phyloP scores from a whole-genome alignment of 2,329 filamentous ascomycete species.

The Colletotrichum trifolii region DNA sequence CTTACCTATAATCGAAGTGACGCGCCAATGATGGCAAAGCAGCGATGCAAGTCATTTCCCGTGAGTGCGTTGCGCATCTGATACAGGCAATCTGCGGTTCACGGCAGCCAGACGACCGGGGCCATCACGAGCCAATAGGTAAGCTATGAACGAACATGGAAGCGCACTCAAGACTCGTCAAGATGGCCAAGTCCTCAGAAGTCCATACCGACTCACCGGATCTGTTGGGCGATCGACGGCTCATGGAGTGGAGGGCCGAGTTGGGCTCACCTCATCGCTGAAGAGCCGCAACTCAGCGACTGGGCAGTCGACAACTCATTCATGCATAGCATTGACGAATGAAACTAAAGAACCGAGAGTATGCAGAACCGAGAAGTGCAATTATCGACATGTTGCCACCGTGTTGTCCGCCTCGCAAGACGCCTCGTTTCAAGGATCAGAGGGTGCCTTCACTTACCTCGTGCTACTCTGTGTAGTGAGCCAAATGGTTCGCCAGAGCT shows the following conservation, averaged over 20 bases:
- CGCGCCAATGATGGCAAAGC: no score
- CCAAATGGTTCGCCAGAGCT: conserved; percentile 11
- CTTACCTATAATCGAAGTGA: no score
- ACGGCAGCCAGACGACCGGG: no score
- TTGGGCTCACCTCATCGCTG: not conserved
- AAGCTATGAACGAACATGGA: no score
- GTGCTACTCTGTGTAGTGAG: not conserved
- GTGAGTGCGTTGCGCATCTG: no score
- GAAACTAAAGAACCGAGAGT: not conserved
- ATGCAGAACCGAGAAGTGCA: not conserved
- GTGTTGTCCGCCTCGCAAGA: not conserved
- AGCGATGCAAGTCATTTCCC: no score
- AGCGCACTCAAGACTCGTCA: not conserved
- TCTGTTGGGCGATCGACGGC: not conserved
- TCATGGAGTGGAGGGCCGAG: not conserved
- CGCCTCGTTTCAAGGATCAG: not conserved
- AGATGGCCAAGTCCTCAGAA: not conserved
- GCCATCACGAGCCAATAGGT: no score
- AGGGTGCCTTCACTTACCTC: not conserved
- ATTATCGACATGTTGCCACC: not conserved
- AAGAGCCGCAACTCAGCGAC: no score
- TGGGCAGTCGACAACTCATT: not conserved
- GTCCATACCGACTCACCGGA: no score
- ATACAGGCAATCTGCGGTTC: no score
- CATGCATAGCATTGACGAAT: not conserved